Percentiles rank a stretch among this genome's conserved stretches.
Evolutionary conservation across 495 filamentous ascomycete genomes (phyloP).

Genomic region (Cryomyces minteri): DNA sequence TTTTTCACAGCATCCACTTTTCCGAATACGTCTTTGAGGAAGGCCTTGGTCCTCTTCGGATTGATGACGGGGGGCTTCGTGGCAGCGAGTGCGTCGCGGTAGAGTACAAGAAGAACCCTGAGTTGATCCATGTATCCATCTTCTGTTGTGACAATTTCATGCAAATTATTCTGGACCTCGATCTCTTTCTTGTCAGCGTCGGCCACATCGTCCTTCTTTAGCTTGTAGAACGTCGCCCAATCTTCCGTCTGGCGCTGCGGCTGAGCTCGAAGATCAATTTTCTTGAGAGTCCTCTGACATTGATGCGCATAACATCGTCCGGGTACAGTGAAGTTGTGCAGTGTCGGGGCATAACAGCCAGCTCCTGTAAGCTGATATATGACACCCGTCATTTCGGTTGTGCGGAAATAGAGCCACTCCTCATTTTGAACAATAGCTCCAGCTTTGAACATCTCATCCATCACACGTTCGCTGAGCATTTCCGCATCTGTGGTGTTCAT

Average conservation of each 20-base stretch:
- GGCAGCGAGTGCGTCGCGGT: slow-evolving; percentile 59
- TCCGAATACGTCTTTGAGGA: slow-evolving; percentile 74
- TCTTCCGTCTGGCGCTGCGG: slow-evolving; percentile 54
- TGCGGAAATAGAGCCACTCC: slow-evolving; percentile 91
- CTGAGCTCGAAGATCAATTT: slow-evolving; percentile 65
- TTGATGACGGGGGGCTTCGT: slow-evolving; percentile 69
- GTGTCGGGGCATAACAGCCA: slow-evolving; percentile 72
- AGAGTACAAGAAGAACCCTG: slow-evolving; percentile 65
- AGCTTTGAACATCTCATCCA: slow-evolving; percentile 60
- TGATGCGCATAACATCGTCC: slow-evolving; percentile 87
- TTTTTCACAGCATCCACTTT: slow-evolving; percentile 75
- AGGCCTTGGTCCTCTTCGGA: slow-evolving; percentile 52
- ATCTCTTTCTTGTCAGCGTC: slow-evolving; percentile 66
- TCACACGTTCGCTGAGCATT: slow-evolving; percentile 58
- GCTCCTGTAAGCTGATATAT: slow-evolving; percentile 84
- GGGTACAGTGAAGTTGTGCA: slow-evolving; percentile 56
- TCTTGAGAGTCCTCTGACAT: slow-evolving; percentile 86
- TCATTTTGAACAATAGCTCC: slow-evolving; percentile 75
- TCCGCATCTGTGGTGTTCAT: slow-evolving; percentile 99
- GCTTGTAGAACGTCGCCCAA: slow-evolving; percentile 81
- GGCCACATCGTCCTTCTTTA: slow-evolving; percentile 58
- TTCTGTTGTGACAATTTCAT: slow-evolving; percentile 91
- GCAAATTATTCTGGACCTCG: slow-evolving; percentile 80
- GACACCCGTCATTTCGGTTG: slow-evolving; percentile 61
- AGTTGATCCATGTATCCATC: slow-evolving; percentile 79